phyloP scores from a whole-genome alignment of 1,284 basidiomycete genomes.

The Cystobasidiaceae sp. region DNA sequence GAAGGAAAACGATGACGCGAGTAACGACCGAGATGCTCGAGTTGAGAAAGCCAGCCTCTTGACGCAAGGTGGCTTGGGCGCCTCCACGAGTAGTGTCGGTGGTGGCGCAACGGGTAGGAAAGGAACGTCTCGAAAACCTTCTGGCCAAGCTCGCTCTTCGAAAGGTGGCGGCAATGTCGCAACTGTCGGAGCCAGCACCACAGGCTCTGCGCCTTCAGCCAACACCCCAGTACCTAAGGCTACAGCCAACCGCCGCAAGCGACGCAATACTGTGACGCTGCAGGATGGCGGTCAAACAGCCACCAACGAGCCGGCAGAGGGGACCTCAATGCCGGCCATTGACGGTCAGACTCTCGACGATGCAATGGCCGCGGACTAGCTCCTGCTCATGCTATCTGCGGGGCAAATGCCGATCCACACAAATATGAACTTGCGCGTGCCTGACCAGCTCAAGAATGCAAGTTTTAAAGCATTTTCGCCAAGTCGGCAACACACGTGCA shows the following conservation, averaged over 20 bases:
- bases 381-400: too few species aligned
- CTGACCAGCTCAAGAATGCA: too few species aligned
- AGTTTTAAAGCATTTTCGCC: too few species aligned
- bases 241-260: background rate
- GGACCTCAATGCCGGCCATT: background rate
- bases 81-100: background rate
- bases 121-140: conserved; percentile 1
- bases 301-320: background rate
- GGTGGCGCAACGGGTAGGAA: background rate
- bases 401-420: too few species aligned
- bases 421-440: too few species aligned
- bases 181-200: background rate
- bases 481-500: too few species aligned
- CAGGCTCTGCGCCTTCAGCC: background rate
- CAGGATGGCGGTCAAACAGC: background rate
- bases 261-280: conserved; percentile 13
- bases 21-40: conserved; percentile 59
- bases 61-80: background rate
- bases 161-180: background rate
- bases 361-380: too few species aligned
- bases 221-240: background rate
- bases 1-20: conserved; percentile 59
- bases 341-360: background rate
- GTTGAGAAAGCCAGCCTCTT: conserved; percentile 34
- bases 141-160: background rate